phyloP scores from a whole-genome alignment of 2,329 filamentous ascomycete genomes.

The Stachybotrys chartarum region DNA sequence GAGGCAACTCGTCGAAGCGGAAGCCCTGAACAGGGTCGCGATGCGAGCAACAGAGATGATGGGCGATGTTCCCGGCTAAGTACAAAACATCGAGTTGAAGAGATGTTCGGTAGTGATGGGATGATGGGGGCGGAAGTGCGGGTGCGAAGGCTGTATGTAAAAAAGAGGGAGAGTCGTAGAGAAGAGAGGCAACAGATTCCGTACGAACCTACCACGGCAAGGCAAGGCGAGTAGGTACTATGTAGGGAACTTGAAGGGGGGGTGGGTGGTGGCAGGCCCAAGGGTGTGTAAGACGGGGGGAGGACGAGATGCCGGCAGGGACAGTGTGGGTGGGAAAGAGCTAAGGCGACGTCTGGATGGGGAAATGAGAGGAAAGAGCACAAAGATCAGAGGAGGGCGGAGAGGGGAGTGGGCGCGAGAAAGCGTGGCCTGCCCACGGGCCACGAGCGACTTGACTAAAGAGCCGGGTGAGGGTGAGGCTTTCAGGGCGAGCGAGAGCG shows the following conservation, averaged over 20 bases:
- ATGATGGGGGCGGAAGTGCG: not conserved
- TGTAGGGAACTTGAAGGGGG: not conserved
- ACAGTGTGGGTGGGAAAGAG: not conserved
- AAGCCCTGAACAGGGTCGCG: conserved; percentile 6
- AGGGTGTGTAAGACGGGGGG: not conserved
- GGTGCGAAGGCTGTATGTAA: not conserved
- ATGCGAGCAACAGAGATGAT: conserved; percentile 1
- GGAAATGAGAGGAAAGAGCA: not conserved
- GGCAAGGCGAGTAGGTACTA: not conserved
- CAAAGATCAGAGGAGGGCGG: not conserved
- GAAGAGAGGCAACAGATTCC: not conserved
- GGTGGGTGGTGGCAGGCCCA: not conserved
- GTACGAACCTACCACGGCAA: not conserved
- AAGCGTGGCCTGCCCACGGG: not conserved
- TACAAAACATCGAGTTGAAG: not conserved
- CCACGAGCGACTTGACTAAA: not conserved
- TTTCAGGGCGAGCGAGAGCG: not conserved
- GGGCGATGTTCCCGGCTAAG: not conserved
- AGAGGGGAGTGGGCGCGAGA: not conserved
- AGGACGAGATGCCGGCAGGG: not conserved
- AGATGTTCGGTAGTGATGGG: not conserved
- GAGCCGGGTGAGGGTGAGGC: not conserved
- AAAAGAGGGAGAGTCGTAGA: not conserved
- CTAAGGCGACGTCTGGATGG: not conserved
- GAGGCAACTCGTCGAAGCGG: not conserved